Conservation (phyloP, 2,329 filamentous ascomycete species). For the Aspergillus sp. region DNA sequence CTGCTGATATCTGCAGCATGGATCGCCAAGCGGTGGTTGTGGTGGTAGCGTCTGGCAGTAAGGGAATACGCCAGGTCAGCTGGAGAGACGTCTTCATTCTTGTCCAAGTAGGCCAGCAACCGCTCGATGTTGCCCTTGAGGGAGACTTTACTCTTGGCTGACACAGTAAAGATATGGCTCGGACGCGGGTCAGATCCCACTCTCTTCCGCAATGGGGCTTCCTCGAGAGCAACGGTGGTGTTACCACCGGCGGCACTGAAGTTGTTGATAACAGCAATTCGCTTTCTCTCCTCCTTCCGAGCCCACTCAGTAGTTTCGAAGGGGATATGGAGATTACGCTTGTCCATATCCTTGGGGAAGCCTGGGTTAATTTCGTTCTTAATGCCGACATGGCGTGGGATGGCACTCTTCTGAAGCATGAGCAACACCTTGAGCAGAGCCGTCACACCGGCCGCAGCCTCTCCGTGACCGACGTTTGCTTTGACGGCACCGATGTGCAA, state of each 20-base stretch:
- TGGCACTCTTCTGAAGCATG: slow-evolving; percentile 59
- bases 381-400: slow-evolving; percentile 65
- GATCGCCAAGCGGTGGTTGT: slow-evolving; percentile 7
- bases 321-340: slow-evolving; percentile 25
- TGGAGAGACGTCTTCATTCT: slow-evolving; percentile 37
- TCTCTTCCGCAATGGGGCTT: slow-evolving; percentile 49
- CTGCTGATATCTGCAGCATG: not conserved
- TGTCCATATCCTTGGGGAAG: slow-evolving; percentile 24
- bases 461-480: slow-evolving; percentile 45
- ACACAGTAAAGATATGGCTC: slow-evolving; percentile 52
- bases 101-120: slow-evolving; percentile 41
- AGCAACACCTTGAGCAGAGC: slow-evolving; percentile 58
- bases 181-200: slow-evolving; percentile 48
- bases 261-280: slow-evolving; percentile 55
- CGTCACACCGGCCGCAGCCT: slow-evolving; percentile 26
- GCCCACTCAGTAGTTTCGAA: slow-evolving; percentile 38
- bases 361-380: slow-evolving; percentile 42
- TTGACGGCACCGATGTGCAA: slow-evolving; percentile 57
- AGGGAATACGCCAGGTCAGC: slow-evolving; percentile 60
- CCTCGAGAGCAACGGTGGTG: slow-evolving; percentile 59
- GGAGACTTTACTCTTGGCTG: slow-evolving; percentile 46
- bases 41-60: slow-evolving; percentile 50
- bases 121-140: slow-evolving; percentile 50
- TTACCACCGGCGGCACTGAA: slow-evolving; percentile 68
- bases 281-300: slow-evolving; percentile 17